A percentile compares a stretch with the other conserved stretches of the same genome.
These are phyloP conservation scores for Cytidiella melzeri DNA, from an alignment of 768 basidiomycete genomes.

Conservation along the genomic window DNA sequence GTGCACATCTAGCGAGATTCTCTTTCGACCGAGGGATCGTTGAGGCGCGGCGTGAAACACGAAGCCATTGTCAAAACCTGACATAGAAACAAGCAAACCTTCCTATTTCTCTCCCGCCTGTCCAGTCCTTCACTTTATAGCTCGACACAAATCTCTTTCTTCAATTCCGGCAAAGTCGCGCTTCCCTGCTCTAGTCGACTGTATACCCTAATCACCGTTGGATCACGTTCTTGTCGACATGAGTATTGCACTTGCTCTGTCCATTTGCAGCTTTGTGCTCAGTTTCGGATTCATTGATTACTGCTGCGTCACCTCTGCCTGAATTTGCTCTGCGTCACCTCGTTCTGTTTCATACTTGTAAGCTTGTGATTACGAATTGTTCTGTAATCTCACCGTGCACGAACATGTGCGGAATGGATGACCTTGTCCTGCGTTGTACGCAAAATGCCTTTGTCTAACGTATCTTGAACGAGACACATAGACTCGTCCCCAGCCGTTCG, in stretches of 20 bases:
- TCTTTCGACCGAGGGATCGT: constrained; percentile 7
- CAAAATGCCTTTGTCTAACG: no score
- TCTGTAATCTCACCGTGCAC: no score
- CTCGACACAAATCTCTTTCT: not conserved
- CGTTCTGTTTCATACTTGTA: not conserved
- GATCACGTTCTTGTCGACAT: no score
- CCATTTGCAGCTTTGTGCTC: no score
- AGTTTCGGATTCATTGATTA: not conserved
- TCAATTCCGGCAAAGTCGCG: no score
- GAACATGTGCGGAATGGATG: no score
- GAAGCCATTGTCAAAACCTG: no score
- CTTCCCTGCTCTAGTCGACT: not conserved
- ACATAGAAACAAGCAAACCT: not conserved
- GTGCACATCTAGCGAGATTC: not conserved
- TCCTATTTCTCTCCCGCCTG: constrained; percentile 2
- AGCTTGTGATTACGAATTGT: no score
- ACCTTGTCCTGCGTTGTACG: no score
- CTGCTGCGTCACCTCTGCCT: not conserved
- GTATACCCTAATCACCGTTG: not conserved
- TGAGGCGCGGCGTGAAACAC: constrained; percentile 10
- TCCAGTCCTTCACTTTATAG: constrained; percentile 1
- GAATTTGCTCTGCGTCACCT: not conserved
- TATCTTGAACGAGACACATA: no score
- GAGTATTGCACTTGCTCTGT: no score
- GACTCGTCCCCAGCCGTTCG: no score